A percentile compares a stretch with the other conserved stretches of the same genome.
Evolutionary conservation across 2,329 filamentous ascomycete species (phyloP).

Genomic region (Calonectria multiphialidica): DNA sequence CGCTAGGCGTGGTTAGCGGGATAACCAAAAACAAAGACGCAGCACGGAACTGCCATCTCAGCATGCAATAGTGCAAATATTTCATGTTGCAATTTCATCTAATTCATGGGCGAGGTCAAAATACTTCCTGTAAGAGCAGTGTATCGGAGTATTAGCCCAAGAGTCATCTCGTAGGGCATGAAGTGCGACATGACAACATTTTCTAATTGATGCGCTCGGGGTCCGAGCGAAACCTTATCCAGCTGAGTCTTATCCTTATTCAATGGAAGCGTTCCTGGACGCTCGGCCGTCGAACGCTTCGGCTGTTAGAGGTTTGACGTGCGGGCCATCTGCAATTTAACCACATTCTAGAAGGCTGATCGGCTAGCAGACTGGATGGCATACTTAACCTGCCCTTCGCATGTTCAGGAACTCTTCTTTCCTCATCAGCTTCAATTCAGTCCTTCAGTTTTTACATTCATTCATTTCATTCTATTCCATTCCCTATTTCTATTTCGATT

Average conservation of each 20-base stretch:
- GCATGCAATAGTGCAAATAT: neutral
- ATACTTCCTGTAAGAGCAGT: neutral
- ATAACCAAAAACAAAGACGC: neutral
- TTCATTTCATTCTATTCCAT: neutral
- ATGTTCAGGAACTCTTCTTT: neutral
- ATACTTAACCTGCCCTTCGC: neutral
- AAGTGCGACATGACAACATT: neutral
- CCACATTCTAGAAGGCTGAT: neutral
- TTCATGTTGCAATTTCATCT: neutral
- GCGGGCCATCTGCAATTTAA: neutral
- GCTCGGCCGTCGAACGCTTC: neutral
- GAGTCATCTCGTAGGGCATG: neutral
- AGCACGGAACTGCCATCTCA: neutral
- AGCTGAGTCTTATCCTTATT: neutral
- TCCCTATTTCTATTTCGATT: neutral
- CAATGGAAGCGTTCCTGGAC: neutral
- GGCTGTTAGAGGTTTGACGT: neutral
- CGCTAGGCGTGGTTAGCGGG: neutral
- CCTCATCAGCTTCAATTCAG: neutral
- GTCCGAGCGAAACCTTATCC: neutral
- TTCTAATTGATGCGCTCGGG: neutral
- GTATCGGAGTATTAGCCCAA: neutral
- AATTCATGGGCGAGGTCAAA: neutral
- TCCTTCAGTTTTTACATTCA: neutral
- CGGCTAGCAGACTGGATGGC: neutral